Conservation (phyloP, 2,329 filamentous ascomycete species). For the Lojkania enalia region DNA sequence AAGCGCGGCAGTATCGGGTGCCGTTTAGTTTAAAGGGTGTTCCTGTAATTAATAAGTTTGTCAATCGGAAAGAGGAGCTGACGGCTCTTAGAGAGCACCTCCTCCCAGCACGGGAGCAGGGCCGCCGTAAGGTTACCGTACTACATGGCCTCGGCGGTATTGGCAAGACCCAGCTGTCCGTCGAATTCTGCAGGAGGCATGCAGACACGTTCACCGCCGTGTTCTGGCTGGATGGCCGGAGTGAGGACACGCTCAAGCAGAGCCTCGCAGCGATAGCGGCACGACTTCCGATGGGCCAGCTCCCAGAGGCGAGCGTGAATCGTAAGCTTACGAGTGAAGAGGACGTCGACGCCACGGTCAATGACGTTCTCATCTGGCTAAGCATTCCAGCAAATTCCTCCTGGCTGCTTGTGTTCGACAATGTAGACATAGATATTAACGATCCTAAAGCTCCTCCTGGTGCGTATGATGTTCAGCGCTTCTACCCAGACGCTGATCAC, state of each 20-base stretch:
- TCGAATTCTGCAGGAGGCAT: constrained; percentile 27
- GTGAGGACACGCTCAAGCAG: constrained; percentile 21
- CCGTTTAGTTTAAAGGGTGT: too few relatives aligned
- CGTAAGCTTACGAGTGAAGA: background rate
- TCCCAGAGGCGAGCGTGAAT: too few relatives aligned
- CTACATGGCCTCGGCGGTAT: too few relatives aligned
- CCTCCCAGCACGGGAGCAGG: too few relatives aligned
- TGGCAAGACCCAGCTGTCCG: constrained; percentile 30
- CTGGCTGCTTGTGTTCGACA: constrained; percentile 25
- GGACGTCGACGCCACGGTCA: constrained; percentile 18
- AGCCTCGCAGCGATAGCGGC: constrained; percentile 22
- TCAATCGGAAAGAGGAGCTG: too few relatives aligned
- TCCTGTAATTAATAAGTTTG: too few relatives aligned
- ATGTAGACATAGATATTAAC: constrained; percentile 20
- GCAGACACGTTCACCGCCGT: constrained; percentile 22
- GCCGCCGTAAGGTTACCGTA: too few relatives aligned
- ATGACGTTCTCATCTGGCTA: constrained; percentile 23
- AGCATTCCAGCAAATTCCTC: constrained; percentile 14
- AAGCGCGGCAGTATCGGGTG: too few relatives aligned
- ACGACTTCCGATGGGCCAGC: constrained; percentile 21
- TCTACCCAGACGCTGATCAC: too few relatives aligned
- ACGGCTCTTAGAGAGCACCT: too few relatives aligned
- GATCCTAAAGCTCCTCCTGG: too few relatives aligned
- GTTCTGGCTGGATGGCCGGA: constrained; percentile 26
- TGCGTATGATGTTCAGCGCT: too few relatives aligned